A percentile compares a stretch with the other conserved stretches of the same genome.
These are phyloP conservation scores for Benincasa hispida DNA, from an alignment of 306 rosid species.

Conservation along the genomic window DNA sequence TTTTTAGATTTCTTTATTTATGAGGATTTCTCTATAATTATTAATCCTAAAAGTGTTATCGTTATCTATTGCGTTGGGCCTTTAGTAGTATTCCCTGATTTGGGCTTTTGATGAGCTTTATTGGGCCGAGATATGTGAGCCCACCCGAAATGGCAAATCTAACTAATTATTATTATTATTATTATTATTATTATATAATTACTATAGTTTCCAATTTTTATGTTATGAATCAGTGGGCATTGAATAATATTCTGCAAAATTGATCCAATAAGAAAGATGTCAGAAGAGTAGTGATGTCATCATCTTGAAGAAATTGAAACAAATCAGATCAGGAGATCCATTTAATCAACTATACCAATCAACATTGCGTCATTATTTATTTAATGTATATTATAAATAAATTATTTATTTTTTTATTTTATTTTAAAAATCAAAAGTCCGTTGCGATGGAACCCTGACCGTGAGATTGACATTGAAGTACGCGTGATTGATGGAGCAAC, in stretches of 20 bases:
- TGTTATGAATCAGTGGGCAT: neutral
- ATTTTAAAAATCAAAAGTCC: neutral
- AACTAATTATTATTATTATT: too few relatives aligned
- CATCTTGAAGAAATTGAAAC: neutral
- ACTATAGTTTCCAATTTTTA: too few relatives aligned
- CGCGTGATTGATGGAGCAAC: slow-evolving; percentile 5
- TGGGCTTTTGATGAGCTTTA: neutral
- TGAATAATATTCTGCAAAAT: neutral
- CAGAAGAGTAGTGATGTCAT: slow-evolving; percentile 2
- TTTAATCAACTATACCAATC: slow-evolving; percentile 6
- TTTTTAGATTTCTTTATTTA: too few relatives aligned
- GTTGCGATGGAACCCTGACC: slow-evolving; percentile 7
- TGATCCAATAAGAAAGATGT: neutral
- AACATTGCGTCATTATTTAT: neutral
- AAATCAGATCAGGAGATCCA: slow-evolving; percentile 3
- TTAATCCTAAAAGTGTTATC: too few relatives aligned
- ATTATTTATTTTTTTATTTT: too few relatives aligned
- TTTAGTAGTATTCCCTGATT: neutral
- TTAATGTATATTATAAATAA: too few relatives aligned
- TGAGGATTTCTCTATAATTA: too few relatives aligned
- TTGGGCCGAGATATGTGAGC: neutral
- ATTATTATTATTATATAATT: too few relatives aligned
- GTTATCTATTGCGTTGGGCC: too few relatives aligned
- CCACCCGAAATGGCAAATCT: neutral
- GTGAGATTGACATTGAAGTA: neutral